phyloP scores from a whole-genome alignment of 352 stramenopile species.

The Pythium sukuiense region DNA sequence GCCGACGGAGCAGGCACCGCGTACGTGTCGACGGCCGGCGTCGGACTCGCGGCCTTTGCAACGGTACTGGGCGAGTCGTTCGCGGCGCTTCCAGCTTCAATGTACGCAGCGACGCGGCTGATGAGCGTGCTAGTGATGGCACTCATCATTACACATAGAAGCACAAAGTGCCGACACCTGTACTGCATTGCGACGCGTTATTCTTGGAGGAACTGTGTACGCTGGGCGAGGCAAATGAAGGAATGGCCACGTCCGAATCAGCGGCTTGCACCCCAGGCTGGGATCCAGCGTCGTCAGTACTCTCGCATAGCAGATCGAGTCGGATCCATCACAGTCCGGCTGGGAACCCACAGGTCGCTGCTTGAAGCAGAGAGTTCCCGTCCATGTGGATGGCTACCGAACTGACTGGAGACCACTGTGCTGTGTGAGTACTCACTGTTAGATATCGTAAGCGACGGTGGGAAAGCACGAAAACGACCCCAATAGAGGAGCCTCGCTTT shows the following conservation, averaged over 20 bases:
- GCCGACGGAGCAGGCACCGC: conserved; percentile 37
- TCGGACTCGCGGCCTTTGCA: neutral
- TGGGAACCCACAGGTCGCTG: neutral
- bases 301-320: neutral
- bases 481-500: too few species aligned
- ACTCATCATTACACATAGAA: neutral
- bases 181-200: neutral
- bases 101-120: neutral
- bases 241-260: conserved; percentile 2
- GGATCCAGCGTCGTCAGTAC: neutral
- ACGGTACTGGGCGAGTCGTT: conserved; percentile 2
- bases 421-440: too few species aligned
- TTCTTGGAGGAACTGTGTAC: neutral
- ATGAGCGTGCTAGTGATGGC: neutral
- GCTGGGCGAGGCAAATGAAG: neutral
- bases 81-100: neutral
- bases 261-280: neutral
- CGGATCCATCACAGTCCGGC: neutral
- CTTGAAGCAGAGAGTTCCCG: neutral
- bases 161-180: neutral
- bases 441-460: too few species aligned
- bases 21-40: conserved; percentile 15
- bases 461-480: too few species aligned
- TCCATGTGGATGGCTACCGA: conserved; percentile 2
- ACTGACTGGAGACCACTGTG: conserved; percentile 1